Base-by-base conservation (phyloP, 192 early-diverging fungal species). In the Coemansia sp. region DNA sequence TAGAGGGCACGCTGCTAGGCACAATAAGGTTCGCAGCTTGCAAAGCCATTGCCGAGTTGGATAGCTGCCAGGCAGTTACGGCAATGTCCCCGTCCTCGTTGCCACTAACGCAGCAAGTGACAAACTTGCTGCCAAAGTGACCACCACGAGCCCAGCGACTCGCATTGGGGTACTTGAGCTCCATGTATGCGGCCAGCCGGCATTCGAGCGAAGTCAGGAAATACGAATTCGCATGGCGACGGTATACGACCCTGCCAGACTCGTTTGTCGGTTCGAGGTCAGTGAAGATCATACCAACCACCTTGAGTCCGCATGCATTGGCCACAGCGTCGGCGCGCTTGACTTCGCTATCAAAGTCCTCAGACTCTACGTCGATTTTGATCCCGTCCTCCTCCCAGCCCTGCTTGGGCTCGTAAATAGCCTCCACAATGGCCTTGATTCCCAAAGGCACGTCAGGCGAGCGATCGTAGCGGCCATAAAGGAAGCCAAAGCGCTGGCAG, bases 391-490 rank as follows among this genome's bases (percentile, higher is more conserved):
- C 84, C 61, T 91, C 89, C 73, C 84, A 88, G 20, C 90, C 86
- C 72, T 99, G 97, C 24, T 92, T 89, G 16, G 96, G 95, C 80
- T 99, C 97, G 68, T 96, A 97, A 57, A 99, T 95, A 0, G 89
- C 92, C 67, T 92, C 90, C 4, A 99, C 96, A 22, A 97, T 92
- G 1, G 97, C 97, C 73, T 99, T 98, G 64, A 98, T 90, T 13
- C 97, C 97, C 50, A 99, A 78, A 3, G 97, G 95, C 5, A 99
- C 95, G 53, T 98, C 93, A 20, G 88, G 62, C 65, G 97, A 96
- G 31, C 89, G 88, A 72, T 95, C 92, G 79, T 95, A 98, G 44
- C 89, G 88, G 7, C 97, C 97, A 78, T 95, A 98, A 61, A 99
- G 76, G 65, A 93, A 95, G n/a, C 95, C 97, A 69, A 96, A 92